These are phyloP conservation scores for Penicillium odoratum DNA, from an alignment of 495 filamentous ascomycete species.

Conservation along the genomic window DNA sequence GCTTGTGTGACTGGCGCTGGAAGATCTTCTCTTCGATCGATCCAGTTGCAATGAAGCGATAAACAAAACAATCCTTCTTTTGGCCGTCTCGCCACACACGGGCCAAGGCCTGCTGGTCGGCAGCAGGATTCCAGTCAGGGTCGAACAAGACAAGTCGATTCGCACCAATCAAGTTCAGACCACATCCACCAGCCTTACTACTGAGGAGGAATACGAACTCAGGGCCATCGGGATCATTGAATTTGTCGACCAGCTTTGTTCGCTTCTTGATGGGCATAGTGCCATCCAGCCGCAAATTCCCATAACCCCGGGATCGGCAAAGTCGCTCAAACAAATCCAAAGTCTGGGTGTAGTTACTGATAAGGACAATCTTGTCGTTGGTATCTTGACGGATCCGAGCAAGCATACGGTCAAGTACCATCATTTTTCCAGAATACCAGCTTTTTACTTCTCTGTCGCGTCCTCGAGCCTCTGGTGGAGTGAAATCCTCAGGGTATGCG, in stretches of 20 bases:
- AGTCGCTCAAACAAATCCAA: constrained; percentile 93
- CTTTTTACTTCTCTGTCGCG: constrained; percentile 89
- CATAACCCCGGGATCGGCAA: constrained; percentile 82
- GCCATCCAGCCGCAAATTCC: constrained; percentile 85
- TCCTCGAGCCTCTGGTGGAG: constrained; percentile 81
- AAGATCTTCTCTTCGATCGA: constrained; percentile 99
- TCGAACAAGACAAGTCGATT: constrained; percentile 97
- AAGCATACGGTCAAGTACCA: constrained; percentile 96
- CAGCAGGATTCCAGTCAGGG: constrained; percentile 98
- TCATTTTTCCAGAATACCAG: constrained; percentile 99
- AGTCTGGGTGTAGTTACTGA: constrained; percentile 97
- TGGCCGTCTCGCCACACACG: constrained; percentile 99
- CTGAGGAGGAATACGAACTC: constrained; percentile 97
- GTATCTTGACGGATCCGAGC: constrained; percentile 94
- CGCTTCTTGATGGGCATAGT: constrained; percentile 97
- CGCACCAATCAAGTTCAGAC: constrained; percentile 94
- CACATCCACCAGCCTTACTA: constrained; percentile 94
- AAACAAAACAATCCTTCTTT: constrained; percentile 99
- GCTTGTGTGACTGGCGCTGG: constrained; percentile 97
- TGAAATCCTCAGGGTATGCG: constrained; percentile 82
- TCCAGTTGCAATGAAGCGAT: constrained; percentile 96
- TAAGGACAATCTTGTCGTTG: constrained; percentile 99
- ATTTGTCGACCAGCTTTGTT: constrained; percentile 95
- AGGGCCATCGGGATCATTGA: constrained; percentile 88
- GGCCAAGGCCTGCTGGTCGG: constrained; percentile 95